Conservation (phyloP, 441 rosid species). For the Populus hybrid region DNA sequence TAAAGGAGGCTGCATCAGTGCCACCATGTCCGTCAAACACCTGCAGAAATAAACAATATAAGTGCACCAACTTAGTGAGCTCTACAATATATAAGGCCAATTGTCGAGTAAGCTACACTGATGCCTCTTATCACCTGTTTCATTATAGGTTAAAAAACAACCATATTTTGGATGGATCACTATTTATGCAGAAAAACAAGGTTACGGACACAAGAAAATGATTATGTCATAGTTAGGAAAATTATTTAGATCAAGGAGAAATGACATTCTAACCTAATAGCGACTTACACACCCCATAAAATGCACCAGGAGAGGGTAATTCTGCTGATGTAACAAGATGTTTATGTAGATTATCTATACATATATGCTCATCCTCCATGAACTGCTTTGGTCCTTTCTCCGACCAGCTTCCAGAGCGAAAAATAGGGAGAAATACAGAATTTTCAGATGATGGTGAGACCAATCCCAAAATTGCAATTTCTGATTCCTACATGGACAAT, state of each 20-base stretch:
- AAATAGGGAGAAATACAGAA: slow-evolving; percentile 56
- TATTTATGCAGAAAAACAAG: not conserved
- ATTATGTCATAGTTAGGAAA: not conserved
- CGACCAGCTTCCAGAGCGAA: slow-evolving; percentile 82
- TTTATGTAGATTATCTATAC: slow-evolving; percentile 58
- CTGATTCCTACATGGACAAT: slow-evolving; percentile 47
- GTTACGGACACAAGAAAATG: no score
- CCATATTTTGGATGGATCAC: not conserved
- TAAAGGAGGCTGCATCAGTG: slow-evolving; percentile 78
- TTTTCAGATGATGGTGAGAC: slow-evolving; percentile 43
- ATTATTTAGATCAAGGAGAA: not conserved
- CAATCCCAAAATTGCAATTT: slow-evolving; percentile 35
- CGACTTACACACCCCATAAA: slow-evolving; percentile 72
- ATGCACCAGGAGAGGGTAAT: slow-evolving; percentile 57
- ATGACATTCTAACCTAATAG: slow-evolving; percentile 12
- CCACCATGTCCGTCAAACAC: slow-evolving; percentile 97
- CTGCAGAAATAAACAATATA: slow-evolving; percentile 29
- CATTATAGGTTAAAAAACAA: not conserved
- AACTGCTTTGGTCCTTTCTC: slow-evolving; percentile 83
- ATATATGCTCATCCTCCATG: slow-evolving; percentile 87
- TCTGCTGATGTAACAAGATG: slow-evolving; percentile 37
- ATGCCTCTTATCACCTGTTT: not conserved
- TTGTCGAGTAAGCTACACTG: not conserved
- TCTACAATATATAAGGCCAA: not conserved
- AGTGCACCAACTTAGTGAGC: slow-evolving; percentile 4